Base-by-base conservation (phyloP, 495 filamentous ascomycete species). In the Penicillium riverlandense region DNA sequence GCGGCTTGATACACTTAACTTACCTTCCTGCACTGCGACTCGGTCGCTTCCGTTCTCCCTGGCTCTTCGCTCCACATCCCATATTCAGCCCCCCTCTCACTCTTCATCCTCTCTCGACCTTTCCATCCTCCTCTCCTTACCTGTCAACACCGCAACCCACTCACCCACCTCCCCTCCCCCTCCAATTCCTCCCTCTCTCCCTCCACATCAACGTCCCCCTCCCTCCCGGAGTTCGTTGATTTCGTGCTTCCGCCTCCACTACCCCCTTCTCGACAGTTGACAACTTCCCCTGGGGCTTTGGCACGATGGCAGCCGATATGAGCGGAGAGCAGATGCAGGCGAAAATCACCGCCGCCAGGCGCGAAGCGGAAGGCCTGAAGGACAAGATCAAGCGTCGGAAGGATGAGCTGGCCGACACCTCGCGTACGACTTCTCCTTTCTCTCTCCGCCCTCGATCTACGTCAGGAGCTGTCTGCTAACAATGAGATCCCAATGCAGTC, bases 301-400 rank as follows among this genome's bases (percentile, higher is more conserved):
- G 53, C 50, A 70, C 55, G 38, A 78, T 76, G 72, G 68, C 69
- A 65, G 67, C 78, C 68, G 81, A 83, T 57, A 80, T 82, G 75
- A 79, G 66, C 58, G 77, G 78, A 54, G 82, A 84, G 65, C 79
- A 84, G 61, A 85, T 86, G 71, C 84, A 87, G 70, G 79, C 84
- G 58, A 88, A 86, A 74, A 98, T 98, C 62, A 90, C 94, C 63
- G 85, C 91, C 53, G 92, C 92, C 60, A 81, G 92, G 73, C 88
- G 92, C 74, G 92, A 98, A 76, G 92, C 92, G 51, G 92, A 98
- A 75, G 89, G 85, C 33, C 73, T 98, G 51, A 98, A 98, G 78
- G 92, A 97, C 65, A 83, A 87, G 71, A 98, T 98, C 78, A 98
- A 94, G 83, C 81, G 90, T 72, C 92, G 92, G 79, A 98, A 96